Evolutionary conservation across 768 basidiomycete species (phyloP).

Genomic region (Gloeostereum incarnatum): DNA sequence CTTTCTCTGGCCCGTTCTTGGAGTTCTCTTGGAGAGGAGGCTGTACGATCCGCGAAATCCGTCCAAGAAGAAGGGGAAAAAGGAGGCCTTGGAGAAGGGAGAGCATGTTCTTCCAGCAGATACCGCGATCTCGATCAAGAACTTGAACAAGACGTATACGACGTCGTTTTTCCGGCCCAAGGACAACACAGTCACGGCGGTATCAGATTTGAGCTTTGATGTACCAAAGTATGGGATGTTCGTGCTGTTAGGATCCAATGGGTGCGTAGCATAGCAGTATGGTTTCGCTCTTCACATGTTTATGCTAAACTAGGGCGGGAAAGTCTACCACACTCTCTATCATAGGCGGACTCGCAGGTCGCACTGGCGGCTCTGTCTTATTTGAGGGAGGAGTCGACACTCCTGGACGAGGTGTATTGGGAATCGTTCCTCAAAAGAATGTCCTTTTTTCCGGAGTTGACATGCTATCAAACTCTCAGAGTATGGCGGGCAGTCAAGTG

Average conservation of each 20-base stretch:
- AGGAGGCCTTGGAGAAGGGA: conserved; percentile 3
- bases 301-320: conserved; percentile 42
- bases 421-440: conserved; percentile 79
- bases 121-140: conserved; percentile 51
- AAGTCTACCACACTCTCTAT: conserved; percentile 69
- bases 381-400: conserved; percentile 42
- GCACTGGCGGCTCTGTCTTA: conserved; percentile 46
- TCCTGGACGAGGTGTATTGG: conserved; percentile 57
- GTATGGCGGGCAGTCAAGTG: conserved; percentile 71
- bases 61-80: conserved; percentile 19
- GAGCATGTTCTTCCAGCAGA: conserved; percentile 21
- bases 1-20: conserved; percentile 68
- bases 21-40: conserved; percentile 44
- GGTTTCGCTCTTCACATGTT: not conserved
- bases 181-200: conserved; percentile 46
- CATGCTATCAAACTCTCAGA: conserved; percentile 62
- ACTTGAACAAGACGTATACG: conserved; percentile 50
- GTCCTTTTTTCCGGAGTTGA: conserved; percentile 71
- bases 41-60: conserved; percentile 51
- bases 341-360: conserved; percentile 51
- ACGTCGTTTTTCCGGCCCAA: conserved; percentile 36
- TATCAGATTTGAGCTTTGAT: conserved; percentile 56
- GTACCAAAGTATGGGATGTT: conserved; percentile 71
- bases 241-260: conserved; percentile 68
- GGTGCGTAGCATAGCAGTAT: conserved; percentile 22